Conservation (phyloP, 768 basidiomycete species). For the Leccinum longicurvipes region DNA sequence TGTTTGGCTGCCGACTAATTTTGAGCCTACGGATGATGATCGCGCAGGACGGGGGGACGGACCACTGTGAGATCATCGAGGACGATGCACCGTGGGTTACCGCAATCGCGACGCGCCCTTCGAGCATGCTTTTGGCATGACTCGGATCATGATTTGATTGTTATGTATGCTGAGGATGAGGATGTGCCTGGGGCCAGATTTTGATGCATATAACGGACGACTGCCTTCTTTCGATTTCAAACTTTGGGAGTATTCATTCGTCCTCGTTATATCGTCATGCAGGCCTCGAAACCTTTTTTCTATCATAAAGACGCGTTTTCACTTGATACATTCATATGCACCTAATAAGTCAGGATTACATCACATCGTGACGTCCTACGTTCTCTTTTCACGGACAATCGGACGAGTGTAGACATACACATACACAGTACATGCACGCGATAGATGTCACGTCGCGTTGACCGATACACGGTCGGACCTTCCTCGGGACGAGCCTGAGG, state of each 20-base stretch:
- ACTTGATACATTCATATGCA: neutral
- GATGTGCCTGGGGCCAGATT: neutral
- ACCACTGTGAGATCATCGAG: neutral
- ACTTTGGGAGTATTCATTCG: neutral
- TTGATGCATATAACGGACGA: no score
- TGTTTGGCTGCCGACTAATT: neutral
- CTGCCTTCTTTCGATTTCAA: neutral
- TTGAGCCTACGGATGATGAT: neutral
- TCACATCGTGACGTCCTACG: neutral
- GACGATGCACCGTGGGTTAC: neutral
- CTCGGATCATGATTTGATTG: neutral
- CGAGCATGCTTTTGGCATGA: neutral
- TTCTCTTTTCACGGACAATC: neutral
- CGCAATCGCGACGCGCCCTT: neutral
- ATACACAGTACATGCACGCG: neutral
- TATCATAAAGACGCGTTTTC: neutral
- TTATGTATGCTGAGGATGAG: neutral
- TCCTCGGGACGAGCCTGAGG: no score
- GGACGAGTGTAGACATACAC: neutral
- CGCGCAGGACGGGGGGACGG: conserved; percentile 2
- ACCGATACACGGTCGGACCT: no score
- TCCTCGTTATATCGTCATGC: neutral
- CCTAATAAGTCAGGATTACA: neutral
- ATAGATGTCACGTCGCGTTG: no score
- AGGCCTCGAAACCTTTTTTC: neutral